phyloP scores from a whole-genome alignment of 202 grass and related monocot species.

The Panicum hallii region DNA sequence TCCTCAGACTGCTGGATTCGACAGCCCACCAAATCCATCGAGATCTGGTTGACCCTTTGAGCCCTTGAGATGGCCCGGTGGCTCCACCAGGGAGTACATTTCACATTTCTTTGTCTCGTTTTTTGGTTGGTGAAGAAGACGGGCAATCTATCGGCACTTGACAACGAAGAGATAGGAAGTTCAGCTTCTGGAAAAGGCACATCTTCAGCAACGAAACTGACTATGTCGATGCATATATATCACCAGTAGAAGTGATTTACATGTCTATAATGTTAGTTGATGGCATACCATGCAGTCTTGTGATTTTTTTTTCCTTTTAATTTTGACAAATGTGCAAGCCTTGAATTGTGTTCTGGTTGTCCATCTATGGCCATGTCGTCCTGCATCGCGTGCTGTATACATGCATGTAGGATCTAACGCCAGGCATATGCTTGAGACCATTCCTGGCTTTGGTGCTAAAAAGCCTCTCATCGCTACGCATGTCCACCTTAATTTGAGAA shows the following conservation, averaged over 20 bases:
- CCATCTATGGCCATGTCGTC: no score
- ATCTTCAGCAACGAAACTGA: constrained; percentile 13
- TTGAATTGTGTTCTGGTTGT: no score
- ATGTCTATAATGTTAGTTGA: no score
- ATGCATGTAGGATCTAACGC: no score
- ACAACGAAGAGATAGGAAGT: constrained; percentile 13
- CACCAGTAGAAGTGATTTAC: not conserved
- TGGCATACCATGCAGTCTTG: no score
- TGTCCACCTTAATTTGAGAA: no score
- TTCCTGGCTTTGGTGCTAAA: no score
- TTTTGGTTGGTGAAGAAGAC: constrained; percentile 10
- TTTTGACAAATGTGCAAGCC: no score
- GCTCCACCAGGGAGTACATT: constrained; percentile 4
- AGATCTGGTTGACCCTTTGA: constrained; percentile 20
- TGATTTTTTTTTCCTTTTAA: no score
- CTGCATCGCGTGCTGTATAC: no score
- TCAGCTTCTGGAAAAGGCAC: not conserved
- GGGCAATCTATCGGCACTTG: not conserved
- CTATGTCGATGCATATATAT: not conserved
- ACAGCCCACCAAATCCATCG: constrained; percentile 11
- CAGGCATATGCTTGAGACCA: no score
- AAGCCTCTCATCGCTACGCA: no score
- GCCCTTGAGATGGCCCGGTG: not conserved
- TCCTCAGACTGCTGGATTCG: not conserved
- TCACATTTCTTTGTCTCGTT: not conserved